Evolutionary conservation across 345 rosid species (phyloP).

Genomic region (Iberis pinnata): DNA sequence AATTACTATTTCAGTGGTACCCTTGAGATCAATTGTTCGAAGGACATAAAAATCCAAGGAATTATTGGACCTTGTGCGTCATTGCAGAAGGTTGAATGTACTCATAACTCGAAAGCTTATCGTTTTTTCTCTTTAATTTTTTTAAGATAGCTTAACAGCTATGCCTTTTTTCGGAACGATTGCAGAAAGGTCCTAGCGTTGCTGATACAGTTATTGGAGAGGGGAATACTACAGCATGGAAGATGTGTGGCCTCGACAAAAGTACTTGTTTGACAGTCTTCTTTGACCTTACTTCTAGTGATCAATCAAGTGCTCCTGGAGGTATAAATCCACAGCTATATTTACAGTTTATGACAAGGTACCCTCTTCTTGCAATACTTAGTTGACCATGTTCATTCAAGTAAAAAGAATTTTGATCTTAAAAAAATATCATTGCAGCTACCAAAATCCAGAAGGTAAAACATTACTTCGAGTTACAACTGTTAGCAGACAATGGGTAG

Average conservation of each 20-base stretch:
- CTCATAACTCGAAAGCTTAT: conserved; percentile 1
- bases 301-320: conserved; percentile 55
- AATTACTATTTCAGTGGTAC: conserved; percentile 54
- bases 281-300: conserved; percentile 87
- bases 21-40: conserved; percentile 83
- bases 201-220: conserved; percentile 85
- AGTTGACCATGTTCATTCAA: conserved; percentile 12
- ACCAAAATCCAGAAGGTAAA: conserved; percentile 68
- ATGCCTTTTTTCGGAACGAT: conserved; percentile 22
- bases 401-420: conserved; percentile 19
- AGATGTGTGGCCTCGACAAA: conserved; percentile 94
- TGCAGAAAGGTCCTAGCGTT: conserved; percentile 92
- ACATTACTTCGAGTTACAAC: conserved; percentile 79
- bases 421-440: conserved; percentile 51
- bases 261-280: conserved; percentile 91
- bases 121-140: conserved; percentile 1
- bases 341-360: conserved; percentile 92
- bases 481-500: conserved; percentile 78
- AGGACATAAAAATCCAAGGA: conserved; percentile 93
- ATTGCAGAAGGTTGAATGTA: conserved; percentile 66
- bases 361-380: conserved; percentile 6
- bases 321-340: conserved; percentile 64
- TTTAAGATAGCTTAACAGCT: conserved; percentile 5
- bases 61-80: conserved; percentile 93
- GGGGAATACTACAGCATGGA: conserved; percentile 88